Percentiles rank a stretch among this genome's conserved stretches.
Evolutionary conservation across 805 yeast genomes (phyloP).

Genomic region (Ogataea methanolica): DNA sequence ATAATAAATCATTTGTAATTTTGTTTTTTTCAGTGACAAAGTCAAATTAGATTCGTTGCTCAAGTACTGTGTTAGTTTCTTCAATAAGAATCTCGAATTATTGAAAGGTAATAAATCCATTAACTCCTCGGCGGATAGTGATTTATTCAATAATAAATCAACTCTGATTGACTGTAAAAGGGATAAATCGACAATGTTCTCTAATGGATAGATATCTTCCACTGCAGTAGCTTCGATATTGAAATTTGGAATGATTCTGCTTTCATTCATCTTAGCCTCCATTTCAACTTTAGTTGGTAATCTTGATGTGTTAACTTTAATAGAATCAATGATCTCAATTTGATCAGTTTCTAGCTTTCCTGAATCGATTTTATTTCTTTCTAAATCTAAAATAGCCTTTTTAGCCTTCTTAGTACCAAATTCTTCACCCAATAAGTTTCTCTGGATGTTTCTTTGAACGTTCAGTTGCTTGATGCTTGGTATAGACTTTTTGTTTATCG

Average conservation of each 20-base stretch:
- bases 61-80: conserved; percentile 35
- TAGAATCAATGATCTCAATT: conserved; percentile 76
- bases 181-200: conserved; percentile 60
- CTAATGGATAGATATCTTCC: conserved; percentile 76
- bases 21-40: conserved; percentile 42
- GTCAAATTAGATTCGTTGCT: conserved; percentile 2
- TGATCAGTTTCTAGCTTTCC: conserved; percentile 67
- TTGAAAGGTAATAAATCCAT: conserved; percentile 57
- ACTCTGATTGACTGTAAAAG: conserved; percentile 65
- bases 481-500: conserved; percentile 51
- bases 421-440: conserved; percentile 88
- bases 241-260: conserved; percentile 80
- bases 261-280: conserved; percentile 50
- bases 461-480: conserved; percentile 59
- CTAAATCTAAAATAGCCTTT: conserved; percentile 77
- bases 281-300: conserved; percentile 71
- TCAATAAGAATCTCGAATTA: conserved; percentile 51
- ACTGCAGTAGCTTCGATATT: conserved; percentile 76
- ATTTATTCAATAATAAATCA: conserved; percentile 53
- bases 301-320: conserved; percentile 61
- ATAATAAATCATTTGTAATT: conserved; percentile 70
- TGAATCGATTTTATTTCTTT: conserved; percentile 82
- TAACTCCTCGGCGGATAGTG: conserved; percentile 40
- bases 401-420: conserved; percentile 97
- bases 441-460: conserved; percentile 48